phyloP scores from a whole-genome alignment of 1,139 yeast genomes.

The Eremothecium sinecaudum region DNA sequence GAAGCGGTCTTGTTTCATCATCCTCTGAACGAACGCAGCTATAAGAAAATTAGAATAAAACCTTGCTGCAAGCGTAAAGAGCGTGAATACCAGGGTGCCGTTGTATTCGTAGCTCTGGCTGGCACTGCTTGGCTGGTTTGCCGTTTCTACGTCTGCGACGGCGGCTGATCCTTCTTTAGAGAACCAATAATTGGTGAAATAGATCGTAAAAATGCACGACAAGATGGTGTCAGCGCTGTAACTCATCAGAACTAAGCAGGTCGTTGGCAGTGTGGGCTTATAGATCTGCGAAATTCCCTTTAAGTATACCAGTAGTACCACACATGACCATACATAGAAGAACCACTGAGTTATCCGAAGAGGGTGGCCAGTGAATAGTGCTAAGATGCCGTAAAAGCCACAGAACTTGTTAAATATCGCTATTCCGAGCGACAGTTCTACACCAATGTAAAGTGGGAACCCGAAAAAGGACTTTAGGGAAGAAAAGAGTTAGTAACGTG shows the following conservation, averaged over 20 bases:
- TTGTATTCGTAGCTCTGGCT: conserved; percentile 63
- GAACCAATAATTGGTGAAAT: conserved; percentile 74
- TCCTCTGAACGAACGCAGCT: conserved; percentile 45
- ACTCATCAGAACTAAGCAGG: conserved; percentile 53
- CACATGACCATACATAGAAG: conserved; percentile 57
- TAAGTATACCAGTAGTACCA: conserved; percentile 57
- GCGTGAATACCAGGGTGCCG: conserved; percentile 50
- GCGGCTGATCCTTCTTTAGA: conserved; percentile 30
- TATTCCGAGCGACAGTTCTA: conserved; percentile 69
- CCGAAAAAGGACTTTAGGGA: conserved; percentile 26
- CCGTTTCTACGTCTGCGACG: not conserved
- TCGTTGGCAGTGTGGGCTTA: conserved; percentile 40
- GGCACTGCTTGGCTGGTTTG: conserved; percentile 44
- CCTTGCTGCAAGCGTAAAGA: conserved; percentile 45
- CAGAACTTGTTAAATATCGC: conserved; percentile 82
- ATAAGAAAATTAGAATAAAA: conserved; percentile 59
- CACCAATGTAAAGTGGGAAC: conserved; percentile 73
- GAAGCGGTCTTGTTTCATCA: conserved; percentile 28
- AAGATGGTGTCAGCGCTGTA: conserved; percentile 59
- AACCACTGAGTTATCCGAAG: conserved; percentile 77
- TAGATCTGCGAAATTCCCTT: conserved; percentile 47
- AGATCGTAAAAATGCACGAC: conserved; percentile 60
- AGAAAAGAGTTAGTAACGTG: not conserved
- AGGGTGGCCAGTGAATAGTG: conserved; percentile 85
- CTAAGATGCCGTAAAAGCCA: conserved; percentile 78